Percentiles rank a stretch among this genome's conserved stretches.
Conservation (phyloP, 129 eudicot species). For the Saposhnikovia divaricata region DNA sequence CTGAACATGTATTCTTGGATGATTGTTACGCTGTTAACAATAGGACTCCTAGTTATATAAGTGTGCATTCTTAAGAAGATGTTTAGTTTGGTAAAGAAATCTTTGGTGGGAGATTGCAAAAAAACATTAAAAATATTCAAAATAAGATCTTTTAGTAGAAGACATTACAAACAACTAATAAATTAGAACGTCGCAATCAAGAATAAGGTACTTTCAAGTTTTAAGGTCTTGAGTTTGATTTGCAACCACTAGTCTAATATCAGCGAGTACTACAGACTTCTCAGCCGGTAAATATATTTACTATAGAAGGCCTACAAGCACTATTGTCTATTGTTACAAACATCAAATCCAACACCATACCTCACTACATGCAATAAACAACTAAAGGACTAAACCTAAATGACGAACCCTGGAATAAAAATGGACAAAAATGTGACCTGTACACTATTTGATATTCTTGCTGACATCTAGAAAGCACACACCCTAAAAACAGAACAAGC, state of each 20-base stretch:
- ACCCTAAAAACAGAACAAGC: slow-evolving; percentile 20
- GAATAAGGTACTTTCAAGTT: too few relatives aligned
- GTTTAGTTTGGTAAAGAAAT: too few relatives aligned
- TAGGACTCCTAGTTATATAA: too few relatives aligned
- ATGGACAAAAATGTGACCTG: slow-evolving; percentile 9
- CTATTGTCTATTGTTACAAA: background rate
- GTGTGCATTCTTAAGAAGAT: too few relatives aligned
- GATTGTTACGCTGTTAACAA: too few relatives aligned
- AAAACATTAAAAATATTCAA: background rate
- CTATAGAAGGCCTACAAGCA: background rate
- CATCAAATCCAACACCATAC: background rate
- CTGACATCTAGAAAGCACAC: slow-evolving; percentile 14
- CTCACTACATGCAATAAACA: background rate
- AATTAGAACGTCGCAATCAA: too few relatives aligned
- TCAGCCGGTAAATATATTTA: background rate
- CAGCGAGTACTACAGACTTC: too few relatives aligned
- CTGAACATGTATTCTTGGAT: too few relatives aligned
- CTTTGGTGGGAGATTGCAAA: too few relatives aligned
- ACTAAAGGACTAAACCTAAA: background rate
- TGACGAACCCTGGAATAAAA: background rate
- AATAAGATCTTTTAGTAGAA: too few relatives aligned
- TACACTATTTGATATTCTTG: slow-evolving; percentile 17
- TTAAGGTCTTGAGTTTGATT: background rate
- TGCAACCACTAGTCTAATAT: too few relatives aligned
- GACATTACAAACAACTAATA: background rate